Evolutionary conservation across 2,329 filamentous ascomycete genomes (phyloP).

Genomic region (Raffaelea deltoideospora): DNA sequence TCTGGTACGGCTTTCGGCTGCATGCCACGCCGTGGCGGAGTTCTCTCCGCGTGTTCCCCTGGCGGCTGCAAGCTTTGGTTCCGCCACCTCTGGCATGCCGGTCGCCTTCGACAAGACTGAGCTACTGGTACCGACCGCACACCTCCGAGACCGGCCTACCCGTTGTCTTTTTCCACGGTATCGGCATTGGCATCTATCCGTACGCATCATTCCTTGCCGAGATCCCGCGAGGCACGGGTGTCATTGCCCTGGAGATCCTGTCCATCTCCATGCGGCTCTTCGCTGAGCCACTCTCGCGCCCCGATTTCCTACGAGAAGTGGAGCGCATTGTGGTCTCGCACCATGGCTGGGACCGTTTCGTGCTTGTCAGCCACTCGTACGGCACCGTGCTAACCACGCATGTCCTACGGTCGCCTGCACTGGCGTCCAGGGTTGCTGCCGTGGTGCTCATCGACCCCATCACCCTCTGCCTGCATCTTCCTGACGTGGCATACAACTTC

Average conservation of each 20-base stretch:
- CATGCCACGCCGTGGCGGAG: constrained; percentile 26
- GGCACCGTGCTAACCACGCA: constrained; percentile 49
- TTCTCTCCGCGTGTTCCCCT: constrained; percentile 37
- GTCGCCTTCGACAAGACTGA: constrained; percentile 35
- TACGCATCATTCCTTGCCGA: constrained; percentile 42
- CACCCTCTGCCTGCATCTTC: constrained; percentile 50
- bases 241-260: constrained; percentile 52
- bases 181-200: constrained; percentile 51
- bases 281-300: constrained; percentile 29
- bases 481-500: constrained; percentile 60
- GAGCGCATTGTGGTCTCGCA: constrained; percentile 37
- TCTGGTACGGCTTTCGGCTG: constrained; percentile 34
- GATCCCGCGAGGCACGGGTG: constrained; percentile 38
- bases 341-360: constrained; percentile 42
- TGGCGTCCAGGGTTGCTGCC: constrained; percentile 34
- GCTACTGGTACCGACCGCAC: constrained; percentile 54
- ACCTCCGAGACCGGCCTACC: constrained; percentile 31
- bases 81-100: constrained; percentile 2
- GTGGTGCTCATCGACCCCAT: constrained; percentile 44
- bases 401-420: constrained; percentile 33
- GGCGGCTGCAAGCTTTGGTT: constrained; percentile 29
- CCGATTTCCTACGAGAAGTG: constrained; percentile 41
- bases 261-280: constrained; percentile 50
- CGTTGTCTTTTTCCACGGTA: constrained; percentile 55
- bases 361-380: constrained; percentile 48